Conservation (phyloP, 805 yeast genomes). For the Candida sonorensis region DNA sequence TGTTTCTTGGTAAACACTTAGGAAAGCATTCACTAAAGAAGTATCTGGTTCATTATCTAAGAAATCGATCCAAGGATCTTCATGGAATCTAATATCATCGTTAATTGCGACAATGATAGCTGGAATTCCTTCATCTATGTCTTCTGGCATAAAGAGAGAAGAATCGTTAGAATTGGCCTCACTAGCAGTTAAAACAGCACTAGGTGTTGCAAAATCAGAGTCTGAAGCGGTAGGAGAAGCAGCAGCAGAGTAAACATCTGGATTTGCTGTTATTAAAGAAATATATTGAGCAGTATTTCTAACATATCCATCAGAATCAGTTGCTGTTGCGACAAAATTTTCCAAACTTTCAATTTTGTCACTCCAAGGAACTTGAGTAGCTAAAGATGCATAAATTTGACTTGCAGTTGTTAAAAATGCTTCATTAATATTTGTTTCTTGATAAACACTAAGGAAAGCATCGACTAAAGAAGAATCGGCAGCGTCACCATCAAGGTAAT, state of each 20-base stretch:
- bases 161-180: too few species aligned
- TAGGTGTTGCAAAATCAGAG: too few species aligned
- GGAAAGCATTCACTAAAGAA: neutral
- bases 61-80: neutral
- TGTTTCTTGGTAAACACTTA: neutral
- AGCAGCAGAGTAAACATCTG: neutral
- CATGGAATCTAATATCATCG: neutral
- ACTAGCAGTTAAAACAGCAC: too few species aligned
- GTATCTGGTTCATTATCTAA: neutral
- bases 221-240: neutral
- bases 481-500: neutral
- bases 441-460: neutral
- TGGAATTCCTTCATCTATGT: too few species aligned
- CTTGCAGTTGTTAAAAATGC: neutral
- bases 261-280: neutral
- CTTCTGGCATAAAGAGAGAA: too few species aligned
- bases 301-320: conserved; percentile 4
- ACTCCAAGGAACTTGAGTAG: conserved; percentile 6
- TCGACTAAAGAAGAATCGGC: neutral
- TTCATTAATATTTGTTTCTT: neutral
- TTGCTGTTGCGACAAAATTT: conserved; percentile 7
- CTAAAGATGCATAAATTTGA: conserved; percentile 9
- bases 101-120: neutral
- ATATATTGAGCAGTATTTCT: neutral
- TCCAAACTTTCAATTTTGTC: conserved; percentile 6